These are phyloP conservation scores for Ascochyta viciae-villosae DNA, from an alignment of 2,329 filamentous ascomycete species.

Conservation along the genomic window DNA sequence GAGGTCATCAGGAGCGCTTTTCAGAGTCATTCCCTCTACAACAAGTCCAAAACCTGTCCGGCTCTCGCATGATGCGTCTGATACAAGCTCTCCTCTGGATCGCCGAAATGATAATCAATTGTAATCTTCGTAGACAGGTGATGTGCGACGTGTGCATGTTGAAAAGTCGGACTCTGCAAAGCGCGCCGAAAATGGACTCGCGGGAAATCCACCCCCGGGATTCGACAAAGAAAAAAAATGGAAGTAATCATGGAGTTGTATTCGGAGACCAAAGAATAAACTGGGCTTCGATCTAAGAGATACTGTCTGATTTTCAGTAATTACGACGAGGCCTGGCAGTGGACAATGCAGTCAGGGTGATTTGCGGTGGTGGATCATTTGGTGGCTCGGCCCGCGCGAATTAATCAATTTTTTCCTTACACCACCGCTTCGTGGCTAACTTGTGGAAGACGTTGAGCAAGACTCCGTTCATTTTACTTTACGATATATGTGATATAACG, in stretches of 20 bases:
- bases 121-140: not conserved
- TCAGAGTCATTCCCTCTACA: not conserved
- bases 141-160: not conserved
- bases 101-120: no score
- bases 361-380: not conserved
- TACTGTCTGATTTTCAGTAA: not conserved
- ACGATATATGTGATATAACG: no score
- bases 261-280: no score
- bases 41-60: no score
- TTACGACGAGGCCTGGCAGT: not conserved
- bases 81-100: no score
- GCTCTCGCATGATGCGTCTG: no score
- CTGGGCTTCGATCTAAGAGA: not conserved
- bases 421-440: no score
- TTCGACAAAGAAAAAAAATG: not conserved
- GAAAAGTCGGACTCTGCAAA: not conserved
- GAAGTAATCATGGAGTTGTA: no score
- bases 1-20: not conserved
- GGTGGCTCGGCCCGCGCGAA: not conserved
- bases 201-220: not conserved
- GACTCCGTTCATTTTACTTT: no score
- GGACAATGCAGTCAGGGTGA: not conserved
- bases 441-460: no score
- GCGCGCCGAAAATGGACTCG: not conserved
- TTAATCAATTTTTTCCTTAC: not conserved